Conservation (phyloP, 805 yeast genomes). For the Tetrapisispora taiwanensis region DNA sequence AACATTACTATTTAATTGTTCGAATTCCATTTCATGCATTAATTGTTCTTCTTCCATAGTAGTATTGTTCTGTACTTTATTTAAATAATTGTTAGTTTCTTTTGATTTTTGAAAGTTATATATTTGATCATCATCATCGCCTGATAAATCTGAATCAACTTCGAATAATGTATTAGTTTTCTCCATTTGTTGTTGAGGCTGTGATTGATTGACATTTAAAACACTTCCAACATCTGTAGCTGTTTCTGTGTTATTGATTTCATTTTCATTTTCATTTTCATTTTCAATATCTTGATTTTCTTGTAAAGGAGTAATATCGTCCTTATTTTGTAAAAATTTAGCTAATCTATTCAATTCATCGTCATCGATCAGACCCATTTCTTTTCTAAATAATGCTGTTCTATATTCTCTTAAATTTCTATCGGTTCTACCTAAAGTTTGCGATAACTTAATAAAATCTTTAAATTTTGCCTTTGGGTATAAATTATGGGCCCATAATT, state of each 20-base stretch:
- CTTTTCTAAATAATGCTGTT: conserved; percentile 32
- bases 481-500: conserved; percentile 64
- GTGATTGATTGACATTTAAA: too few relatives aligned
- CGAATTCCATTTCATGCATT: not conserved
- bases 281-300: not conserved
- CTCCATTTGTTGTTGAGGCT: not conserved
- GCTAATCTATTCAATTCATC: not conserved
- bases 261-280: not conserved
- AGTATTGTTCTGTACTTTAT: too few relatives aligned
- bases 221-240: not conserved
- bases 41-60: not conserved
- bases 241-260: not conserved
- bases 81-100: not conserved
- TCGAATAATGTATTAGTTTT: not conserved
- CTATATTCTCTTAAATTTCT: conserved; percentile 35
- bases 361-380: conserved; percentile 18
- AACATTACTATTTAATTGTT: not conserved
- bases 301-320: not conserved
- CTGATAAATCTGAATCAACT: not conserved
- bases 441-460: conserved; percentile 52
- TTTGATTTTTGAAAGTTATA: not conserved
- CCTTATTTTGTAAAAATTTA: not conserved
- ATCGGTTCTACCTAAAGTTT: conserved; percentile 38
- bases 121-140: not conserved
- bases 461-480: conserved; percentile 72